Base-by-base conservation (phyloP, 2,329 filamentous ascomycete genomes). In the Emergomyces orientalis region DNA sequence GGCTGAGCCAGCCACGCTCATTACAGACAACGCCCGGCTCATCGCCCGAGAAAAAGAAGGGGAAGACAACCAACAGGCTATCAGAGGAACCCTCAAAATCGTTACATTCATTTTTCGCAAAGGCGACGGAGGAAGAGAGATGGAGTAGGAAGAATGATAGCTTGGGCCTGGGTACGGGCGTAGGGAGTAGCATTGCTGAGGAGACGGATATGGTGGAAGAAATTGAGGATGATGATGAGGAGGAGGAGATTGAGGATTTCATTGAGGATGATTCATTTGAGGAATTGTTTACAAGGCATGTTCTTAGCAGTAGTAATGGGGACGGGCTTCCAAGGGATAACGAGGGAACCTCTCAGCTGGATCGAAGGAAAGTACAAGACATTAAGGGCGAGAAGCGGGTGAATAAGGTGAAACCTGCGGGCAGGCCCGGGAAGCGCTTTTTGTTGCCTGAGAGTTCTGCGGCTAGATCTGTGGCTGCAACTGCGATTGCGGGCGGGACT, bases 91-190 rank as follows among this genome's bases (percentile, higher is more conserved):
- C 71, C 54, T 67, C 69, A 3, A 76, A 72, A 58, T 76, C 77
- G 1, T 65, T 80, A 17, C 73, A 77, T 51, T 72, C 65, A n/a
- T 78, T 78, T 65, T 79, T 79, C 61, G 69, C 69, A 17, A 71
- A 73, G 41, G 71, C 73, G n/a, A 74, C 69, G 25, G 72, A 76
- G 39, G 72, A 74, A 52, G 73, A 78, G 62, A 70, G 75, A 72
- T 76, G 74, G 75, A 70, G 54, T 60, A 63, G 63, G 9, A 62
- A 64, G 41, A 11, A 19, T 19, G 43, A 59, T n/a, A 41, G 14
- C 13, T 22, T 3, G 6, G 22, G 25, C 22, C 4, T 13, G 25
- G 32, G 19, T 39, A 14, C 11, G 37, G 30, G 30, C 0, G 27
- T 49, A 17, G 58, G 41, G 17, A 45, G 45, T 19, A 63, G 39